Base-by-base conservation (phyloP, 2,329 filamentous ascomycete species). In the Blastomyces silverae region DNA sequence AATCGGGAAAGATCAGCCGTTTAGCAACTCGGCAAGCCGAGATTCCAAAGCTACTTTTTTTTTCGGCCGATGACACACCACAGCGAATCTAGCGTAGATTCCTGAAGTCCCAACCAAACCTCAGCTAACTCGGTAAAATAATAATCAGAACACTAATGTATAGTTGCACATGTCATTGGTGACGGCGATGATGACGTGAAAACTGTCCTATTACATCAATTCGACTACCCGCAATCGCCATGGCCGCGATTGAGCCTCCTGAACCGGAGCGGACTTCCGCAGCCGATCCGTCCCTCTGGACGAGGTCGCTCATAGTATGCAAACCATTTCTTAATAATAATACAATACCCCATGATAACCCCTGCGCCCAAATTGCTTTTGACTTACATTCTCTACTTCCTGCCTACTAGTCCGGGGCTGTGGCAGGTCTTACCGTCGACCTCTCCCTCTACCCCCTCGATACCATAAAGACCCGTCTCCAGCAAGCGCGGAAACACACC, bases 391-490 rank as follows among this genome's bases (percentile, higher is more conserved):
- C 50, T 8, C 44, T 64, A 22, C 28, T 64, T n/a, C 6, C 25
- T 25, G 42, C 61, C 31, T 72, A 89, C 28, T 72, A 89, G 82
- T 91, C 94, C 70, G 94, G 94, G 77, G 94, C 88, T 73, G 81
- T 97, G 70, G 94, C 94, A 70, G 94, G 94, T 74, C 94, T 94
- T 59, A 96, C 92, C 17, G 94, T 97, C 78, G 94, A 99, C 84
- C 88, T 96, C 73, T 92, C 92, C 64, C 90, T 99, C 74, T 99
- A 90, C 82, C 94, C 94, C 0, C 91, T 99, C 82, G 95, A 99
- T 84, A 99, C 94, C 0, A 88, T 99, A 75, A 99, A 99, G 81
- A 99, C 95, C 55, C 92, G 94, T 20, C 90, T 99, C 7, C 94
- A 99, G 67, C 78, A 78, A 68, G 76, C 75, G 65, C 73, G 76